These are phyloP conservation scores for Cochliopodium minus DNA, from an alignment of 208 protist genomes.

Conservation along the genomic window DNA sequence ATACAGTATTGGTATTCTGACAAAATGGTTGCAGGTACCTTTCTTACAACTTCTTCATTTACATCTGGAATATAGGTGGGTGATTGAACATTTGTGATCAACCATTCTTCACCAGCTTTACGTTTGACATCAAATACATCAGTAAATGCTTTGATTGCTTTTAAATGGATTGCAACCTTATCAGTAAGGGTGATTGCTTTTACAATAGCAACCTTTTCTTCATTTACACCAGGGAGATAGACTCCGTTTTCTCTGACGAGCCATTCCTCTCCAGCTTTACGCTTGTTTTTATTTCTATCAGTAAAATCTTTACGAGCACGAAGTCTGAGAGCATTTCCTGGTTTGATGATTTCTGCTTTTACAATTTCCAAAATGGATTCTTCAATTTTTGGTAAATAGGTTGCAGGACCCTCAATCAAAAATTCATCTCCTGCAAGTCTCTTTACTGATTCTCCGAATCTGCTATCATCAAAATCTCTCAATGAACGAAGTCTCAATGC, in stretches of 20 bases:
- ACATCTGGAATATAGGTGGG: constrained; percentile 43
- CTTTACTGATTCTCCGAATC: no score
- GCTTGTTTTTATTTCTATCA: constrained; percentile 32
- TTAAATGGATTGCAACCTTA: constrained; percentile 49
- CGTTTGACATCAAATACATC: constrained; percentile 53
- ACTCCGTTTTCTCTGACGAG: constrained; percentile 47
- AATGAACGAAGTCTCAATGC: constrained; percentile 58
- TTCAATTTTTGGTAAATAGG: constrained; percentile 62
- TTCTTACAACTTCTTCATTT: constrained; percentile 47
- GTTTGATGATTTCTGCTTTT: constrained; percentile 42
- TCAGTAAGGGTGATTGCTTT: constrained; percentile 51
- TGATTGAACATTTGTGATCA: not conserved
- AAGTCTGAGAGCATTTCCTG: constrained; percentile 61
- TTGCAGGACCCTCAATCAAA: constrained; percentile 60
- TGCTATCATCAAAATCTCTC: constrained; percentile 35
- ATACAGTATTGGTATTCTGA: constrained; percentile 66
- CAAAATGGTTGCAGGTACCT: constrained; percentile 53
- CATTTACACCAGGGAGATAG: constrained; percentile 61
- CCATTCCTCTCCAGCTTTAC: constrained; percentile 64
- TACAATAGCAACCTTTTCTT: constrained; percentile 49
- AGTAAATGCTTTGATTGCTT: constrained; percentile 46
- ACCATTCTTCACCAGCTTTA: constrained; percentile 50
- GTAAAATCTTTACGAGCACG: constrained; percentile 44
- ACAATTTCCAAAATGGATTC: constrained; percentile 50
- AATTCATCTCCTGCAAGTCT: constrained; percentile 59